These are phyloP conservation scores for Pichia rugopelliculosa DNA, from an alignment of 805 yeast species.

Conservation along the genomic window DNA sequence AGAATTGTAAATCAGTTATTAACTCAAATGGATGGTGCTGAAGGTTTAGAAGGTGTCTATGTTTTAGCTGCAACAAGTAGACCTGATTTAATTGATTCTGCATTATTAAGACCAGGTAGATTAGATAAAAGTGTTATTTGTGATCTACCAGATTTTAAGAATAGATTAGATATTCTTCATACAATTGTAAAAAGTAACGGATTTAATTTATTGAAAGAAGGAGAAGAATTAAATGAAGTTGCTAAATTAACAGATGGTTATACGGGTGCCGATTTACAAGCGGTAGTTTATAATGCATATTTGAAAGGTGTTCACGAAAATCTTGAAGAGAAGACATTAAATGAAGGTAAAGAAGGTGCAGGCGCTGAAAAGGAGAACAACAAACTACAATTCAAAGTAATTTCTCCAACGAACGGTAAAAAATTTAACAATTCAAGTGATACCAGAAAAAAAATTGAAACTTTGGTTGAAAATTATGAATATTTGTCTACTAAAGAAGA, in stretches of 20 bases:
- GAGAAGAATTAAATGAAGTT: constrained; percentile 40
- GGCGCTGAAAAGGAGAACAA: not conserved
- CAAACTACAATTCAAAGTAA: constrained; percentile 16
- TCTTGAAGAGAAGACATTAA: constrained; percentile 36
- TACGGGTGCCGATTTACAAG: constrained; percentile 95
- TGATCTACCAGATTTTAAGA: constrained; percentile 69
- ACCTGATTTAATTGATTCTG: constrained; percentile 94
- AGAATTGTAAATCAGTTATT: constrained; percentile 94
- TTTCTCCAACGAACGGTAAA: constrained; percentile 8
- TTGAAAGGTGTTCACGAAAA: constrained; percentile 74
- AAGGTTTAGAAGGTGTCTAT: constrained; percentile 93
- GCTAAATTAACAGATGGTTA: constrained; percentile 64
- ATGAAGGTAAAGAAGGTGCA: not conserved
- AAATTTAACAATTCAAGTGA: constrained; percentile 4
- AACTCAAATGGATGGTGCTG: constrained; percentile 99
- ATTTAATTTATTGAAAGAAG: constrained; percentile 46
- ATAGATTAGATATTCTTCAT: constrained; percentile 64
- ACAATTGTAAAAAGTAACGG: constrained; percentile 47
- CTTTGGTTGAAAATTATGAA: constrained; percentile 16
- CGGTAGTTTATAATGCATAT: constrained; percentile 85
- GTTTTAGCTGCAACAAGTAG: constrained; percentile 94
- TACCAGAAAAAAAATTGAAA: constrained; percentile 17
- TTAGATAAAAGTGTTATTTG: constrained; percentile 88
- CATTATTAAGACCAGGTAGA: constrained; percentile 91
- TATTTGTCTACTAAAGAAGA: constrained; percentile 11